Conservation (phyloP, 257 asterid genomes). For the Verbena officinalis region DNA sequence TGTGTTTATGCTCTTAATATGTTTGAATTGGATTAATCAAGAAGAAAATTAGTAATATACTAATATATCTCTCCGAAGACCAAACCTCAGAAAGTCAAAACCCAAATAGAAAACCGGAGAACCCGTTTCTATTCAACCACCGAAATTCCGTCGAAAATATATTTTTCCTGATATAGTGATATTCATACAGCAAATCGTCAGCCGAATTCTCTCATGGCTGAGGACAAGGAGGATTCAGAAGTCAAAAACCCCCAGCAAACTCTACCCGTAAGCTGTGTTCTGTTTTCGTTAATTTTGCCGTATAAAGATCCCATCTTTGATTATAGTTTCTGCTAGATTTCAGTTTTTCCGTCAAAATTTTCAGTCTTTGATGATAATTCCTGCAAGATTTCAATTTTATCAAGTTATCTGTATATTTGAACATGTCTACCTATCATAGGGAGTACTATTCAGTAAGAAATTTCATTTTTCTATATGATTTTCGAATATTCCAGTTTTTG, state of each 20-base stretch:
- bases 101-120: background rate
- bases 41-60: too few species aligned
- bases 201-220: constrained; percentile 35
- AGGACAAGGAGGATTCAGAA: constrained; percentile 35
- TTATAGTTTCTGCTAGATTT: background rate
- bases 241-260: constrained; percentile 33
- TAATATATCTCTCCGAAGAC: too few species aligned
- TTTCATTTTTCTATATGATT: background rate
- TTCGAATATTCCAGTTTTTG: constrained; percentile 49
- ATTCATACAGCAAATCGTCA: constrained; percentile 17
- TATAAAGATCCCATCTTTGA: too few species aligned
- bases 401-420: background rate
- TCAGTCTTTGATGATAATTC: background rate
- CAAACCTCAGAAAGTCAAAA: background rate
- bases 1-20: too few species aligned
- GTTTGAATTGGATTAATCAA: too few species aligned
- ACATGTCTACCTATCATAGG: background rate
- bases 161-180: constrained; percentile 1
- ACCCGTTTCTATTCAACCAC: background rate
- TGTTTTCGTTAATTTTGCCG: too few species aligned
- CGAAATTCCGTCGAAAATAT: background rate
- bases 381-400: background rate
- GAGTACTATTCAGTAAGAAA: background rate
- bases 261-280: constrained; percentile 36
- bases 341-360: constrained; percentile 1